Conservation (phyloP, 2,329 filamentous ascomycete genomes). For the Zymoseptoria brevis region DNA sequence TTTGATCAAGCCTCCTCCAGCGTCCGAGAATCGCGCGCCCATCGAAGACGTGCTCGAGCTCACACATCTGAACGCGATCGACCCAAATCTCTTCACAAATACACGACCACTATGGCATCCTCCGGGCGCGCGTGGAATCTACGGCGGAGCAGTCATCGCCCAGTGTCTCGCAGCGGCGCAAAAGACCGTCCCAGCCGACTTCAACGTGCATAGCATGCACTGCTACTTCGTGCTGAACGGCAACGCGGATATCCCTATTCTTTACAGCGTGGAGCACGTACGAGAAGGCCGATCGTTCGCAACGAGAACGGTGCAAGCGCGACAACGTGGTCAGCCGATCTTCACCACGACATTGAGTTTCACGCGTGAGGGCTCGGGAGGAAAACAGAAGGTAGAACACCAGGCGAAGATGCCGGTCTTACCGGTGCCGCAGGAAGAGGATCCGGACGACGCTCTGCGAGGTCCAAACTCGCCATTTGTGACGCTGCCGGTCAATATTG, state of each 20-base stretch:
- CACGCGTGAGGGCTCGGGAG: conserved; percentile 56
- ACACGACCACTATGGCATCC: conserved; percentile 87
- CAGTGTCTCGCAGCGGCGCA: conserved; percentile 85
- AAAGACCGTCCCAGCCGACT: conserved; percentile 71
- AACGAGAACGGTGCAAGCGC: conserved; percentile 90
- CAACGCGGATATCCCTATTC: conserved; percentile 71
- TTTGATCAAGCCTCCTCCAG: conserved; percentile 66
- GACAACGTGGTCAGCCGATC: conserved; percentile 80
- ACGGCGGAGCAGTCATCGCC: conserved; percentile 86
- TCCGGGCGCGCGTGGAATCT: conserved; percentile 84
- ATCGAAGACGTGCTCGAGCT: conserved; percentile 89
- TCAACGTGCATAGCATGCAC: conserved; percentile 91
- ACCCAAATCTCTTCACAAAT: conserved; percentile 89
- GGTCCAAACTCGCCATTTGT: conserved; percentile 47
- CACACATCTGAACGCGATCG: conserved; percentile 67
- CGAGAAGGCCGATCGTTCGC: conserved; percentile 83
- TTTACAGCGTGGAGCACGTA: conserved; percentile 92
- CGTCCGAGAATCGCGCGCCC: conserved; percentile 62
- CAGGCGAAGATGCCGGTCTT: conserved; percentile 46
- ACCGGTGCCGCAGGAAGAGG: conserved; percentile 35
- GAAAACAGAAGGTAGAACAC: conserved; percentile 55
- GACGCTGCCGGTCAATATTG: conserved; percentile 48
- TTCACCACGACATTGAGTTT: conserved; percentile 96
- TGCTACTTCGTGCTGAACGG: conserved; percentile 97
- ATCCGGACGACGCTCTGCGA: conserved; percentile 27